Base-by-base conservation (phyloP, 2,329 filamentous ascomycete genomes). In the Calonectria fujianensis region DNA sequence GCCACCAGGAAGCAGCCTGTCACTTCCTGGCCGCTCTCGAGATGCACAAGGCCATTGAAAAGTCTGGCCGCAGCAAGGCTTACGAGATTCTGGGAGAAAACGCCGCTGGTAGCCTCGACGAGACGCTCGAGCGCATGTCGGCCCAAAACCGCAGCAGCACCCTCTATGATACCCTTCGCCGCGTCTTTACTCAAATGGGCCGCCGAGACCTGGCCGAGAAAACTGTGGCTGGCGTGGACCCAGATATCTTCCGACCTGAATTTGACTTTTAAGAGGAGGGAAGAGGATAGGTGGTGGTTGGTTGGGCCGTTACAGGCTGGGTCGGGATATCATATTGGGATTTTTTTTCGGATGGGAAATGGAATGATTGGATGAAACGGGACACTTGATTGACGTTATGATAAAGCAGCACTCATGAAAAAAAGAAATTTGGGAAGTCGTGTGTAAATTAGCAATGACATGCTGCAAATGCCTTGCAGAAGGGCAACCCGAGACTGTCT, bases 141-240 rank as follows among this genome's bases (percentile, higher is more conserved):
- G 94, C 94, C 67, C 96, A 98, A 88, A 99, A 99, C 86, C 93
- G 97, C 84, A 98, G 95, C 88, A 98, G 96, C 65, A 99, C 98
- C 82, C 88, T 99, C 74, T 98, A 98, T 85, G 97, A 99, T 85
- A 99, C 97, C 16, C 87, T 99, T 76, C 89, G 96, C 76, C 90
- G 97, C 74, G 97, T 98, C n/a, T 98, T 99, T 85, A 96, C 93
- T 13, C 95, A 98, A 87, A 98, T 99, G 97, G 94, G 94, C 3
- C 88, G 97, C 73, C 89, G 95, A 72, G 97, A 99, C 85, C 84
- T 99, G 82, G 94, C 94, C 4, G 96, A 98, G 83, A 91, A 93
- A 87, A 97, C 98, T 8, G 93, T 96, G 16, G 92, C 93, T 1
- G 96, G 96, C 32, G 96, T 99, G 88, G 95, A 98, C 86, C 93